Base-by-base conservation (phyloP, 805 yeast species). In the Millerozyma miso region DNA sequence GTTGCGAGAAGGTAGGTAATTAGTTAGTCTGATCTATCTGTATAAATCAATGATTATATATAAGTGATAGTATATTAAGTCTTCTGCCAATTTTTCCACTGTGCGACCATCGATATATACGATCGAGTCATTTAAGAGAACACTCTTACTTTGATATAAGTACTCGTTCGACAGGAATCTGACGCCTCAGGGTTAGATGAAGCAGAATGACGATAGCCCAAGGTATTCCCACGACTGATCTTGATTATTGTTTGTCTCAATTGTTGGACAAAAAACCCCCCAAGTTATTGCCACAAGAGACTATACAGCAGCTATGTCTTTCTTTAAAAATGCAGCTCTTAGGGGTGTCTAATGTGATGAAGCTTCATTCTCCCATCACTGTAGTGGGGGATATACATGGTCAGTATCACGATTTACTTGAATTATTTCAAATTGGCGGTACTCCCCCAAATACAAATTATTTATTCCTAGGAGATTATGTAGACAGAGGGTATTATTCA, bases 351-450 rank as follows among this genome's bases (percentile, higher is more conserved):
- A 93, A 93, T 58, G 95, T 93, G 31, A 88, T 91, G 39, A 85
- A 88, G 35, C 71, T 93, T 5, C 70, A 72, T 31, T 79, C 95
- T 2, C 99, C 99, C 1, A 88, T 93, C 8, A 88, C 98, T 0
- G 88, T 93, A 5, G 97, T 93, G 3, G 99, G 99, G 1, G 99
- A 93, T 59, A 91, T 93, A 37, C 99, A 93, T 56, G 99, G 98
- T 6, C 99, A 93, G 63, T 93, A 87, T 58, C 95, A 90, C 60
- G 99, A 93, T 60, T 69, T 93, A 42, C 63, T 93, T 23, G 99
- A 93, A 61, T 88, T 93, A 29, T 93, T 93, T 65, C 80, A 83
- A 46, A 93, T 91, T 32, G 98, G 97, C 0, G 99, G 98, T 0
- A 77, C 79, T 39, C 85, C 95, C 3, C 98, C 99, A 0, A 85